Evolutionary conservation across 1,284 basidiomycete genomes (phyloP).

Genomic region (Kwoniella shivajii): DNA sequence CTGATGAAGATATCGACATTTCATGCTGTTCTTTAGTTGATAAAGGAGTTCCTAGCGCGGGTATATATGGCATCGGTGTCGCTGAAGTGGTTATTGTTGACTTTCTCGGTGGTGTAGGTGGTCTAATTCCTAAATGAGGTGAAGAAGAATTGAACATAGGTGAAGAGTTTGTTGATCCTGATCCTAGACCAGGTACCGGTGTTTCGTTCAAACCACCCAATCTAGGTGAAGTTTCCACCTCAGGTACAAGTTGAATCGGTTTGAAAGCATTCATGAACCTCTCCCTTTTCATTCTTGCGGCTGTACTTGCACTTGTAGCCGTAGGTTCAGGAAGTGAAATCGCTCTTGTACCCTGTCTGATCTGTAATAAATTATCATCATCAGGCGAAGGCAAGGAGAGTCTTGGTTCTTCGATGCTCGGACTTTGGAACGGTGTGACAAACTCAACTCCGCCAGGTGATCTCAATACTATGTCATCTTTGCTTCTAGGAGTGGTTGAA

Average conservation of each 20-base stretch:
- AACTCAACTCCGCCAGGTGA: not conserved
- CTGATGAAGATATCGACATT: too few relatives aligned
- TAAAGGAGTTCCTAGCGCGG: too few relatives aligned
- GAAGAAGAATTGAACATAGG: not conserved
- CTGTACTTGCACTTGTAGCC: not conserved
- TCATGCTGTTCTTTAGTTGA: too few relatives aligned
- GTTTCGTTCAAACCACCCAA: not conserved
- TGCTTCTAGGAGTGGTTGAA: too few relatives aligned
- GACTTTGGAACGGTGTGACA: not conserved
- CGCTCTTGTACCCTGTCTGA: slow-evolving; percentile 2
- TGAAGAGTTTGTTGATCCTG: not conserved
- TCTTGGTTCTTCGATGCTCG: not conserved
- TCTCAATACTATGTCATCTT: not conserved
- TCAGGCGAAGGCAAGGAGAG: slow-evolving; percentile 3
- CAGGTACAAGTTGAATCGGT: slow-evolving; percentile 17
- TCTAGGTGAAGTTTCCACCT: slow-evolving; percentile 11
- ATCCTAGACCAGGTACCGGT: too few relatives aligned
- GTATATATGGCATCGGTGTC: too few relatives aligned
- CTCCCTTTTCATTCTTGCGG: slow-evolving; percentile 4
- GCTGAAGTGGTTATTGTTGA: not conserved
- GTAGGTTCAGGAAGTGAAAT: not conserved
- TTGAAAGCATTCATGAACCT: slow-evolving; percentile 7
- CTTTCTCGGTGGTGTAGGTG: not conserved
- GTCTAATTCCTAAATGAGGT: not conserved
- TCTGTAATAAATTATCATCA: slow-evolving; percentile 1